Evolutionary conservation across 116 monocot species (phyloP).

Genomic region (Trichopus zeylanicus): DNA sequence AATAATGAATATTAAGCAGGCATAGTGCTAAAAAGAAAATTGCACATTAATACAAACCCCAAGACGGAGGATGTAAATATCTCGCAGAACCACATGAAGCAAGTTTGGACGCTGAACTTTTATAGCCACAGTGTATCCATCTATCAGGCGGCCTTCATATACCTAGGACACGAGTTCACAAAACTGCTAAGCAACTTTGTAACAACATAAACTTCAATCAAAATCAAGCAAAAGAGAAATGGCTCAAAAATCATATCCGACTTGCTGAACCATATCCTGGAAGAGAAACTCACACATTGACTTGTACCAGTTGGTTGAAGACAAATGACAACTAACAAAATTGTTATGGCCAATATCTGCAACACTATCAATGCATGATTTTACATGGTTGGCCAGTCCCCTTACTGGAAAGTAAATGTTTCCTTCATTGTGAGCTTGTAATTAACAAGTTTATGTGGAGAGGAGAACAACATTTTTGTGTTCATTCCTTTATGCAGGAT

Average conservation of each 20-base stretch:
- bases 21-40: neutral
- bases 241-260: neutral
- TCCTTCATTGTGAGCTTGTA: no score
- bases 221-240: neutral
- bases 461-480: no score
- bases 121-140: conserved; percentile 72
- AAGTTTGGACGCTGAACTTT: conserved; percentile 93
- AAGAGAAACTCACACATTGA: no score
- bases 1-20: neutral
- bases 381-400: no score
- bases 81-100: conserved; percentile 70
- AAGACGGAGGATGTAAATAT: conserved; percentile 92
- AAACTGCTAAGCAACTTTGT: neutral
- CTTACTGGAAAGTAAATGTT: no score
- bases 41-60: conserved; percentile 51
- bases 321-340: no score
- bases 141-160: conserved; percentile 62
- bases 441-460: no score
- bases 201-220: neutral
- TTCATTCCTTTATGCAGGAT: no score
- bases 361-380: no score
- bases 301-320: no score
- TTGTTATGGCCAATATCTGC: no score
- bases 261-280: neutral
- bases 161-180: conserved; percentile 34